phyloP scores from a whole-genome alignment of 768 basidiomycete genomes.

The Thelephora aurantiotincta region DNA sequence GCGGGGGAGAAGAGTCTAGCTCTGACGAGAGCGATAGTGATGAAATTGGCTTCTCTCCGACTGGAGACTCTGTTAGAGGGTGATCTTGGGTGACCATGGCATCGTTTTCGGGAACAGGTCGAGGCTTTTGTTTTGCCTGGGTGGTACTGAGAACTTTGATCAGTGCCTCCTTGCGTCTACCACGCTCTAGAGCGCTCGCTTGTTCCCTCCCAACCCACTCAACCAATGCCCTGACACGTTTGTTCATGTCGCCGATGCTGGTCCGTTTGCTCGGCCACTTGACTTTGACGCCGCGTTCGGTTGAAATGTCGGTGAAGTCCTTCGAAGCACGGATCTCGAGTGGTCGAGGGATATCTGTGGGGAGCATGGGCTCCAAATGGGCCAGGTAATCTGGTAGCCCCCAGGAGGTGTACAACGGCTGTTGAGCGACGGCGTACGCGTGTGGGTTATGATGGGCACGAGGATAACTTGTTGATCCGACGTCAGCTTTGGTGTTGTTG shows the following conservation, averaged over 20 bases:
- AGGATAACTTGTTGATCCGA: constrained; percentile 18
- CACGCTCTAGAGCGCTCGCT: constrained; percentile 58
- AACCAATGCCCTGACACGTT: constrained; percentile 77
- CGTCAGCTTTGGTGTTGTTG: constrained; percentile 19
- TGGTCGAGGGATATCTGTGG: constrained; percentile 59
- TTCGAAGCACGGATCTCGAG: constrained; percentile 48
- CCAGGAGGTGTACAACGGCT: constrained; percentile 76
- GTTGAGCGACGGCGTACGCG: constrained; percentile 67
- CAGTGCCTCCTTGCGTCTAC: constrained; percentile 53
- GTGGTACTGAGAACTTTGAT: constrained; percentile 32
- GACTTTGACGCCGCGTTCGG: constrained; percentile 73
- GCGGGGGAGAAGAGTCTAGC: constrained; percentile 9
- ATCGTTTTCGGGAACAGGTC: constrained; percentile 1
- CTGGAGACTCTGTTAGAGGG: constrained; percentile 8
- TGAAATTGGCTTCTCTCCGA: constrained; percentile 10
- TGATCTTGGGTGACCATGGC: constrained; percentile 22
- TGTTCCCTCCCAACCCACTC: constrained; percentile 93
- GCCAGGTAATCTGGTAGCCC: constrained; percentile 86
- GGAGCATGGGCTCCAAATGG: constrained; percentile 75
- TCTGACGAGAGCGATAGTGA: constrained; percentile 1
- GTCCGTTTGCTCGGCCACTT: constrained; percentile 90
- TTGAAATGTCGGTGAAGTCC: constrained; percentile 33
- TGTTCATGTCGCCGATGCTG: constrained; percentile 97
- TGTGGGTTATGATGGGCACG: constrained; percentile 68
- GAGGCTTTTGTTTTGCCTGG: constrained; percentile 1